A percentile compares a stretch with the other conserved stretches of the same genome.
Evolutionary conservation across 2,329 filamentous ascomycete genomes (phyloP).

Genomic region (Apiospora malaysiana): DNA sequence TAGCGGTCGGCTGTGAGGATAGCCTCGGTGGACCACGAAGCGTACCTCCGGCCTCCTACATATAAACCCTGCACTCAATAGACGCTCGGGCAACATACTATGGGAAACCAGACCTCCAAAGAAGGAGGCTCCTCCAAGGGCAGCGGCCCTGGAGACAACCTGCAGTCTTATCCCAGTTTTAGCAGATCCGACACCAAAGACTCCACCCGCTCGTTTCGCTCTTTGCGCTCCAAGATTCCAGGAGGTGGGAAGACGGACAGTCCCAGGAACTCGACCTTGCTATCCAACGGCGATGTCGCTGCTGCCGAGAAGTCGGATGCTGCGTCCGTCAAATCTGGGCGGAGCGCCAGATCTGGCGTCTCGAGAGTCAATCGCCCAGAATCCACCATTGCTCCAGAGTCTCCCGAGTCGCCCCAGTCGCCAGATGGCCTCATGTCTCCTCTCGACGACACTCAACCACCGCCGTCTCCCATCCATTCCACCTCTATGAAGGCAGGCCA

Average conservation of each 20-base stretch:
- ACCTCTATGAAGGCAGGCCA: slow-evolving; percentile 74
- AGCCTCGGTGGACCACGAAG: slow-evolving; percentile 17
- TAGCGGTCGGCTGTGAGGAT: slow-evolving; percentile 17
- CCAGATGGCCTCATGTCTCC: slow-evolving; percentile 47
- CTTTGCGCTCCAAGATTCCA: slow-evolving; percentile 88
- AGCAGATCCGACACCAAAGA: slow-evolving; percentile 93
- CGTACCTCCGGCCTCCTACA: slow-evolving; percentile 12
- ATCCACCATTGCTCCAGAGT: slow-evolving; percentile 46
- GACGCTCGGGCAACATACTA: slow-evolving; percentile 43
- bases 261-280: slow-evolving; percentile 74
- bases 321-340: slow-evolving; percentile 75
- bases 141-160: slow-evolving; percentile 57
- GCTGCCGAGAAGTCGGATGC: slow-evolving; percentile 70
- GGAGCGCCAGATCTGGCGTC: slow-evolving; percentile 59
- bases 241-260: slow-evolving; percentile 77
- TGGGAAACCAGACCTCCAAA: slow-evolving; percentile 80
- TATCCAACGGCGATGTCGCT: slow-evolving; percentile 64
- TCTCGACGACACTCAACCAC: slow-evolving; percentile 61
- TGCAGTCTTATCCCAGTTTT: slow-evolving; percentile 91
- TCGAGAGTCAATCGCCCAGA: slow-evolving; percentile 55
- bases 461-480: slow-evolving; percentile 87
- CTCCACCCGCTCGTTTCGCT: slow-evolving; percentile 84
- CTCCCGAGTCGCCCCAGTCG: slow-evolving; percentile 49
- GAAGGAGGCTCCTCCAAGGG: slow-evolving; percentile 59
- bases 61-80: background rate